Percentiles rank a stretch among this genome's conserved stretches.
Conservation (phyloP, 108 stramenopile genomes). For the Nitzschia inconspicua region DNA sequence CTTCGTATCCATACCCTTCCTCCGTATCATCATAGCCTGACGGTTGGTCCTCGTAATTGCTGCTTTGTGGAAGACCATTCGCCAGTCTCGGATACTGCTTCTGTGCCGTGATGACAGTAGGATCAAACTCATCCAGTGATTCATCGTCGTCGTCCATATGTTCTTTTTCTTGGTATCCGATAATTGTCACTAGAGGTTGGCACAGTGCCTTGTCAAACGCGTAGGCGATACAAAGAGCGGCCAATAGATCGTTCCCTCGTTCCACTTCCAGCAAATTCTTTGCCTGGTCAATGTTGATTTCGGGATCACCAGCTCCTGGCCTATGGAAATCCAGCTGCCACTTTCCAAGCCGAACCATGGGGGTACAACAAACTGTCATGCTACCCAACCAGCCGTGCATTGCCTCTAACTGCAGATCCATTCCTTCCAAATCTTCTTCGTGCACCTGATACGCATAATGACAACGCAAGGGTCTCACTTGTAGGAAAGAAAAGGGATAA, state of each 20-base stretch:
- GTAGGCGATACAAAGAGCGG: constrained; percentile 44
- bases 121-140: constrained; percentile 10
- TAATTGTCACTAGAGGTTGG: constrained; percentile 39
- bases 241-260: constrained; percentile 38
- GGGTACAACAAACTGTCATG: constrained; percentile 48
- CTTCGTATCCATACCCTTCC: not conserved
- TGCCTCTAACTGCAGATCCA: constrained; percentile 19
- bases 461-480: constrained; percentile 28
- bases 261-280: constrained; percentile 39
- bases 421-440: constrained; percentile 24
- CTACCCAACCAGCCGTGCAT: constrained; percentile 48
- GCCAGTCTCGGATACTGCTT: not conserved
- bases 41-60: not conserved
- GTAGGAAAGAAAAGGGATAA: constrained; percentile 39
- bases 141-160: constrained; percentile 35
- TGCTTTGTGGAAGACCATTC: not conserved
- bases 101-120: not conserved
- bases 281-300: constrained; percentile 40
- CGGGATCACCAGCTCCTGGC: constrained; percentile 23
- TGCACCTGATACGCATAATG: constrained; percentile 28
- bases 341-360: constrained; percentile 37
- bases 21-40: not conserved
- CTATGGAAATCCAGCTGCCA: constrained; percentile 38
- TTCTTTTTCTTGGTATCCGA: constrained; percentile 40
- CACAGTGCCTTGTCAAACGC: constrained; percentile 40